Conservation (phyloP, 2,329 filamentous ascomycete genomes). For the Hypoxylon sp. region DNA sequence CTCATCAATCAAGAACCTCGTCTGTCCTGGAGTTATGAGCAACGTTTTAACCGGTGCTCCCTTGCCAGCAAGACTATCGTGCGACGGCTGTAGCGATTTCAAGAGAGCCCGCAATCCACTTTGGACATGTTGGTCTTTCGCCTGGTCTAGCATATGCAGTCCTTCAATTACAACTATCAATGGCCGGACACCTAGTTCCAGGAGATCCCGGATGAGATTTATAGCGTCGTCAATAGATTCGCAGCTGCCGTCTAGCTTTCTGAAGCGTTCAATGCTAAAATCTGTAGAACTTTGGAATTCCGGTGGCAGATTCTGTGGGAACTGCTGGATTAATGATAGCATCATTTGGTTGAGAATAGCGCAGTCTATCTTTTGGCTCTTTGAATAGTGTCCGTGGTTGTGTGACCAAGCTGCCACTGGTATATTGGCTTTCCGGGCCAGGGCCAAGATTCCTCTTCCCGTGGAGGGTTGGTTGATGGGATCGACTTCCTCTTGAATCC, state of each 20-base stretch:
- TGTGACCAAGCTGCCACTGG: constrained; percentile 2
- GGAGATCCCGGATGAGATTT: constrained; percentile 1
- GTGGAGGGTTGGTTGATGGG: not conserved
- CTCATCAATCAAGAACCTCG: not conserved
- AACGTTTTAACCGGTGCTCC: not conserved
- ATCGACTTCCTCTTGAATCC: constrained; percentile 1
- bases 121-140: not conserved
- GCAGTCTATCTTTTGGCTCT: not conserved
- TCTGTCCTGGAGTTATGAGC: constrained; percentile 3
- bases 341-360: constrained; percentile 1
- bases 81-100: not conserved
- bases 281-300: not conserved
- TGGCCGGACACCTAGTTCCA: not conserved
- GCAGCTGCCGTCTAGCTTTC: not conserved
- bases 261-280: not conserved
- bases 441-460: not conserved
- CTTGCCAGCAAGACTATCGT: not conserved
- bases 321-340: constrained; percentile 6
- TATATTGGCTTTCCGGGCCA: not conserved
- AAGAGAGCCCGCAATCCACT: constrained; percentile 2
- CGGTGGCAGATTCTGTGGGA: not conserved
- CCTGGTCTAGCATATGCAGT: constrained; percentile 2
- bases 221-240: not conserved
- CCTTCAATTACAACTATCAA: constrained; percentile 10
- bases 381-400: not conserved